Percentiles rank a stretch among this genome's conserved stretches.
phyloP scores from a whole-genome alignment of 2,329 filamentous ascomycete genomes.

The Lachnellula occidentalis region DNA sequence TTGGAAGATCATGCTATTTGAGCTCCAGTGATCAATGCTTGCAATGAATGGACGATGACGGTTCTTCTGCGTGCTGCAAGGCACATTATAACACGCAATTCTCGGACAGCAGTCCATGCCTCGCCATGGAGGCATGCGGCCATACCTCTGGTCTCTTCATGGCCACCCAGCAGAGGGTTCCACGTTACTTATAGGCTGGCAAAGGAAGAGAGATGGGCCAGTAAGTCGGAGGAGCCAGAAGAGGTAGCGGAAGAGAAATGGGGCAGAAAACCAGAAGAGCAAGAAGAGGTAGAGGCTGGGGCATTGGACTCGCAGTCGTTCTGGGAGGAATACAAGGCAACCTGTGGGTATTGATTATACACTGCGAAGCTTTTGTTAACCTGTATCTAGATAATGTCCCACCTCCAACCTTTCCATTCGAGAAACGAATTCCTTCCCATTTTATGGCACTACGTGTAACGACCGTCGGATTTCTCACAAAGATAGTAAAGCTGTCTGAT shows the following conservation, averaged over 20 bases:
- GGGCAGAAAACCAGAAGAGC: no score
- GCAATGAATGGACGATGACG: constrained; percentile 20
- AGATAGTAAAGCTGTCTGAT: constrained; percentile 60
- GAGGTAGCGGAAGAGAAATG: background rate
- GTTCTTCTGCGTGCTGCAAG: constrained; percentile 11
- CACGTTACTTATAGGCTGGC: constrained; percentile 1
- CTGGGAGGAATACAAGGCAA: constrained; percentile 25
- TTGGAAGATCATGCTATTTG: constrained; percentile 1
- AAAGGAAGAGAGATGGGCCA: constrained; percentile 3
- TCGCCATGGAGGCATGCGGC: background rate
- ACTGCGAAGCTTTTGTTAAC: background rate
- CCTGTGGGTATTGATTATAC: constrained; percentile 16
- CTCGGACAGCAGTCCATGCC: background rate
- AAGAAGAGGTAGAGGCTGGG: background rate
- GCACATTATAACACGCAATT: background rate
- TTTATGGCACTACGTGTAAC: constrained; percentile 39
- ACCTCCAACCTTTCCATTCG: constrained; percentile 9
- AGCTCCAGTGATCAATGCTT: background rate
- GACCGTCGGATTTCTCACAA: constrained; percentile 67
- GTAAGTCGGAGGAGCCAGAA: background rate
- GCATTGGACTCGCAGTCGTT: constrained; percentile 2
- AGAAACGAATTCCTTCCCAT: constrained; percentile 1
- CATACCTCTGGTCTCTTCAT: background rate
- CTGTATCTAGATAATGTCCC: constrained; percentile 9
- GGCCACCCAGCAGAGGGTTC: constrained; percentile 10